A percentile compares a stretch with the other conserved stretches of the same genome.
These are phyloP conservation scores for Fagopyrum esculentum DNA, from an alignment of 148 eudicot species.

Conservation along the genomic window DNA sequence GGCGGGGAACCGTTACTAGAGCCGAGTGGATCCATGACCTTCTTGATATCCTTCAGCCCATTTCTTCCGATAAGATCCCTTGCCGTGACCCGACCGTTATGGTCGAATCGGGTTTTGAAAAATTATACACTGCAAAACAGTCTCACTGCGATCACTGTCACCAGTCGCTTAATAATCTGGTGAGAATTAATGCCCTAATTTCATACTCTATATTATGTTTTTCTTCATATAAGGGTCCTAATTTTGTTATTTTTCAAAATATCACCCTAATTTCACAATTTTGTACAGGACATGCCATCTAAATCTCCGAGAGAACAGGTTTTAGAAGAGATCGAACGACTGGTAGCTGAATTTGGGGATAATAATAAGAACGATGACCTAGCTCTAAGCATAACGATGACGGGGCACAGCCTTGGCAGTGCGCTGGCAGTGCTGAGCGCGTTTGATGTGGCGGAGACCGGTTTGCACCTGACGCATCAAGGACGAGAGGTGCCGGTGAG, in stretches of 20 bases:
- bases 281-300: neutral
- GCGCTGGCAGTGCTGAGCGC: constrained; percentile 56
- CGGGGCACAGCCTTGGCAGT: constrained; percentile 75
- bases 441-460: constrained; percentile 60
- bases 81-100: constrained; percentile 36
- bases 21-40: constrained; percentile 57
- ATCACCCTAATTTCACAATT: no score
- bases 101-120: neutral
- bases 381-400: constrained; percentile 60
- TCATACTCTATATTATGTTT: no score
- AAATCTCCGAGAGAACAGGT: constrained; percentile 34
- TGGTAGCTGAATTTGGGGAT: constrained; percentile 23
- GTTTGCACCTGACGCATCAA: constrained; percentile 27
- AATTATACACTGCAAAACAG: neutral
- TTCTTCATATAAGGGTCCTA: no score
- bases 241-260: no score
- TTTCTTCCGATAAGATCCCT: constrained; percentile 27
- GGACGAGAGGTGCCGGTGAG: constrained; percentile 30
- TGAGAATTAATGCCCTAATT: neutral
- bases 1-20: constrained; percentile 69
- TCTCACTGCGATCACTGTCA: neutral
- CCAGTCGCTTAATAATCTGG: neutral
- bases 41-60: constrained; percentile 36
- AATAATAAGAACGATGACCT: constrained; percentile 16
- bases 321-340: constrained; percentile 32